Conservation (phyloP, 164 flowering plant species). For the Dillenia turbinata region DNA sequence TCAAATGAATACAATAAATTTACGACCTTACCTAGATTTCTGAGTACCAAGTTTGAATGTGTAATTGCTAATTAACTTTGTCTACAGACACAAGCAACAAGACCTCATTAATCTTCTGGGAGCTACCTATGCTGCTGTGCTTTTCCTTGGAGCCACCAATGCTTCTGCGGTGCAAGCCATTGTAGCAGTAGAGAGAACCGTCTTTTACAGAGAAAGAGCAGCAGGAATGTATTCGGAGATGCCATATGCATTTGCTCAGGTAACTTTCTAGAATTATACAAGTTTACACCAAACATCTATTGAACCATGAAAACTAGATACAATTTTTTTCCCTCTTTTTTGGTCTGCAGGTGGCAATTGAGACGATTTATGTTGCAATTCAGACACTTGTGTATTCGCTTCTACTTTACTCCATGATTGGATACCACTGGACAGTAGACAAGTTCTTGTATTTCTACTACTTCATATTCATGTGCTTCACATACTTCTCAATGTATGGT, state of each 20-base stretch:
- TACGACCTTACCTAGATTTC: background rate
- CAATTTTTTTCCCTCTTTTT: too few species aligned
- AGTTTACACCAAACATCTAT: too few species aligned
- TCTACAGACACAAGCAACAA: conserved; percentile 40
- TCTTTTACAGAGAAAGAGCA: conserved; percentile 65
- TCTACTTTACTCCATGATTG: conserved; percentile 53
- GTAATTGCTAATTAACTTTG: too few species aligned
- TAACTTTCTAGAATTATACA: conserved; percentile 3
- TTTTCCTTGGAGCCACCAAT: conserved; percentile 51
- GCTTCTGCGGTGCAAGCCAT: conserved; percentile 42
- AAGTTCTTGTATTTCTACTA: conserved; percentile 48
- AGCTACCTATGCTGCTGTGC: conserved; percentile 43
- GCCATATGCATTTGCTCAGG: conserved; percentile 52
- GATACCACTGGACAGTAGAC: conserved; percentile 35
- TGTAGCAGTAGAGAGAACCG: conserved; percentile 55
- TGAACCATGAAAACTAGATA: too few species aligned
- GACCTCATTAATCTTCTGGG: conserved; percentile 50
- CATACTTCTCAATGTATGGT: conserved; percentile 45
- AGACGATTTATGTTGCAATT: conserved; percentile 36
- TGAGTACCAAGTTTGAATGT: background rate
- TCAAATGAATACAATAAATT: too few species aligned
- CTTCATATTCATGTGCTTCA: conserved; percentile 48
- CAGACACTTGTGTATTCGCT: conserved; percentile 42
- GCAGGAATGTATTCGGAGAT: conserved; percentile 56
- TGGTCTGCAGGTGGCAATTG: conserved; percentile 47